Evolutionary conservation across 768 basidiomycete genomes (phyloP).

Genomic region (Tricholoma sp.): DNA sequence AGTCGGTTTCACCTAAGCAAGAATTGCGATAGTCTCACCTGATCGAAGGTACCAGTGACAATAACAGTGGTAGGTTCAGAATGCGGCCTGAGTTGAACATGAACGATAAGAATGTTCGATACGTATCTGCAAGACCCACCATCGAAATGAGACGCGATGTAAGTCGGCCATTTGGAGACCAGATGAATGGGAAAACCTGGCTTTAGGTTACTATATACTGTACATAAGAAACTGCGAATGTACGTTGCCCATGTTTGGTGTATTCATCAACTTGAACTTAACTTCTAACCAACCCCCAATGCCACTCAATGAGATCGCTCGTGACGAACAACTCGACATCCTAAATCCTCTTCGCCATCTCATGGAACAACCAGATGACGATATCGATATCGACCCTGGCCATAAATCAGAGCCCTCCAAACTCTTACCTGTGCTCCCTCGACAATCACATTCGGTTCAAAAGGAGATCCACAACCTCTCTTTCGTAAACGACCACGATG

Average conservation of each 20-base stretch:
- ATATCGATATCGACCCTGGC: constrained; percentile 16
- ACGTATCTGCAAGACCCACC: constrained; percentile 30
- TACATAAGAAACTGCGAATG: no score
- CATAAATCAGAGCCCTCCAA: constrained; percentile 14
- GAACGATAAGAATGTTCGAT: constrained; percentile 2
- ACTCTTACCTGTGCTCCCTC: constrained; percentile 39
- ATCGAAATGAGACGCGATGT: constrained; percentile 49
- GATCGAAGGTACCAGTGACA: constrained; percentile 75
- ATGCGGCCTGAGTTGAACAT: constrained; percentile 46
- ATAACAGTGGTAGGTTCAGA: constrained; percentile 51
- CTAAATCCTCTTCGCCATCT: constrained; percentile 59
- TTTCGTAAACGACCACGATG: constrained; percentile 19
- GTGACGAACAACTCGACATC: constrained; percentile 51
- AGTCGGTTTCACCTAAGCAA: constrained; percentile 8
- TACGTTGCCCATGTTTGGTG: constrained; percentile 30
- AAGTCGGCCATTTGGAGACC: constrained; percentile 12
- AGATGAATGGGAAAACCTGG: constrained; percentile 6
- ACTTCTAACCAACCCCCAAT: background rate
- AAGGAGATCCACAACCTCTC: constrained; percentile 44
- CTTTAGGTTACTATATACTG: no score
- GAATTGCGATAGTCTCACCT: constrained; percentile 38
- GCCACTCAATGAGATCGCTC: constrained; percentile 29
- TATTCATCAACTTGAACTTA: no score
- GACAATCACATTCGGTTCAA: constrained; percentile 46
- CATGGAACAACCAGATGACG: constrained; percentile 32